Evolutionary conservation across 148 eudicot species (phyloP).

Genomic region (Arctostaphylos glauca): DNA sequence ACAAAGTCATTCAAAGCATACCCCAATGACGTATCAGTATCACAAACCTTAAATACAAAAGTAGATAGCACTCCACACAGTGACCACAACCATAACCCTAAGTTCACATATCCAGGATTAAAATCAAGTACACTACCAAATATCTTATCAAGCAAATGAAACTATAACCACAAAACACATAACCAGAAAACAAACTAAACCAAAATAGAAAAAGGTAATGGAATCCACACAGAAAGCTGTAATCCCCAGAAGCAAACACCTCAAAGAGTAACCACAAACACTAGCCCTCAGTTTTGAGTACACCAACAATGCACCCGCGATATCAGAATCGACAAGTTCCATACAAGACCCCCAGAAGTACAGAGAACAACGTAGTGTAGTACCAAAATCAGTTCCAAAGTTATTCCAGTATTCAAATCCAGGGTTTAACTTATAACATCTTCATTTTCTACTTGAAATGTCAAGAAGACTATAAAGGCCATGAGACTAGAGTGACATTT

Average conservation of each 20-base stretch:
- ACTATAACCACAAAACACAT: not conserved
- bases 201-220: too few relatives aligned
- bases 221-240: not conserved
- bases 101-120: not conserved
- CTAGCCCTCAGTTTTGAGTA: not conserved
- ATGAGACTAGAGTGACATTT: conserved; percentile 13
- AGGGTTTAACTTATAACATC: not conserved
- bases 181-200: not conserved
- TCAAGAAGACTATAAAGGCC: not conserved
- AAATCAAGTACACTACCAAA: not conserved
- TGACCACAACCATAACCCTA: not conserved
- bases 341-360: not conserved
- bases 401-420: not conserved
- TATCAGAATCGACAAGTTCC: not conserved
- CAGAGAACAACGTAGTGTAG: not conserved
- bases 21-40: not conserved
- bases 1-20: not conserved
- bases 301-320: not conserved
- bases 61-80: not conserved
- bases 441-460: conserved; percentile 31
- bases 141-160: not conserved
- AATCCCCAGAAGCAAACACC: not conserved
- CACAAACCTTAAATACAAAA: not conserved
- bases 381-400: not conserved
- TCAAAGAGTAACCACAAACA: not conserved